Evolutionary conservation across 257 asterid species (phyloP).

Genomic region (Plantago elongata): DNA sequence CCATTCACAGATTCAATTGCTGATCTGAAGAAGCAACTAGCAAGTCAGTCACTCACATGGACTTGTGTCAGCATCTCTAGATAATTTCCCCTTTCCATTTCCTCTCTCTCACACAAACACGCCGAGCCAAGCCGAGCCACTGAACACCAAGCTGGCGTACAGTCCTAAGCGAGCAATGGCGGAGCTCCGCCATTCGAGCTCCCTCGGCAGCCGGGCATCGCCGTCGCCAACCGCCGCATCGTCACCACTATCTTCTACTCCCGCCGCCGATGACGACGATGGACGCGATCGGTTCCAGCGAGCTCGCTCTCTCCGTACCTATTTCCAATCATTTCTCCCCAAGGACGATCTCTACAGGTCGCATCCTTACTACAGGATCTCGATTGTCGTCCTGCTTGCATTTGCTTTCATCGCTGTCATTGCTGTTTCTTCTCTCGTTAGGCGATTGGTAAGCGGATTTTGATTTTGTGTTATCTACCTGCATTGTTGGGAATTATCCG

Average conservation of each 20-base stretch:
- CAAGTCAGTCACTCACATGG: slow-evolving; percentile 28
- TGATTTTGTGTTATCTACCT: background rate
- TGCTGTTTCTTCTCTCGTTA: slow-evolving; percentile 50
- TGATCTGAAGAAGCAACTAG: too few species aligned
- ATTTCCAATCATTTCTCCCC: slow-evolving; percentile 44
- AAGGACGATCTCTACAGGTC: slow-evolving; percentile 60
- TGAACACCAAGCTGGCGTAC: slow-evolving; percentile 68
- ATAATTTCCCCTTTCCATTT: slow-evolving; percentile 25
- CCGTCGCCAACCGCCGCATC: slow-evolving; percentile 47
- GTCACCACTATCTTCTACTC: slow-evolving; percentile 51
- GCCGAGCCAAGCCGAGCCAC: slow-evolving; percentile 12
- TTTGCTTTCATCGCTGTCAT: slow-evolving; percentile 42
- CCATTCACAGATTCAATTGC: too few species aligned
- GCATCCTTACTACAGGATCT: slow-evolving; percentile 58
- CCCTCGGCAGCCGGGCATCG: slow-evolving; percentile 65
- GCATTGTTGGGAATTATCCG: background rate
- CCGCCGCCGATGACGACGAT: slow-evolving; percentile 43
- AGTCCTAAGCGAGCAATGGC: slow-evolving; percentile 98
- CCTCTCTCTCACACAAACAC: slow-evolving; percentile 6
- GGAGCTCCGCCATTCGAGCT: slow-evolving; percentile 99
- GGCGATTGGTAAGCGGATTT: slow-evolving; percentile 56
- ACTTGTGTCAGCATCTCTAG: slow-evolving; percentile 30
- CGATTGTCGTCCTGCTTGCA: slow-evolving; percentile 37
- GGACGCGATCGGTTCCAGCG: slow-evolving; percentile 68
- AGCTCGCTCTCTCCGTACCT: slow-evolving; percentile 68